Conservation (phyloP, 768 basidiomycete species). For the Crepidotus variabilis region DNA sequence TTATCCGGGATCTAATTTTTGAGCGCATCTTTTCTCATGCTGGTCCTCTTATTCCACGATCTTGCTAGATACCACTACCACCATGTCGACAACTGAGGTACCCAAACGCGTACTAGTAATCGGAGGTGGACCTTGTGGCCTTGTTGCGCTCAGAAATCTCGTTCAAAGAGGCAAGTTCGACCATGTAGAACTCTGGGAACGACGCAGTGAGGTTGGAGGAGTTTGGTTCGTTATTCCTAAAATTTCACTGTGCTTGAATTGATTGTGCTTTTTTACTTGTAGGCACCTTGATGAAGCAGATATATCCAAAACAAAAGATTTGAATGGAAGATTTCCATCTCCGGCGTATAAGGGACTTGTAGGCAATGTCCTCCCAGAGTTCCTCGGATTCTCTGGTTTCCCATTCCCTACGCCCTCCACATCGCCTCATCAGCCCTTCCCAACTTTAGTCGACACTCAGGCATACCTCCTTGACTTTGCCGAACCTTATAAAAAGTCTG, state of each 20-base stretch:
- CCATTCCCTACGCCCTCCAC: constrained; percentile 31
- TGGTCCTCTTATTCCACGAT: no score
- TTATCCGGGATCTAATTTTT: no score
- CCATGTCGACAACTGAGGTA: background rate
- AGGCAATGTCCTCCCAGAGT: constrained; percentile 48
- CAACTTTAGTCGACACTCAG: constrained; percentile 34
- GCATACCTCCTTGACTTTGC: constrained; percentile 34
- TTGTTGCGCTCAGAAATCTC: constrained; percentile 47
- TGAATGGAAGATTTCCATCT: constrained; percentile 37
- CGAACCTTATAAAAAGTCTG: constrained; percentile 23
- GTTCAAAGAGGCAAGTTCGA: constrained; percentile 36
- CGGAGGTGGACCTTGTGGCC: constrained; percentile 44
- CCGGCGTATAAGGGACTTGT: constrained; percentile 46
- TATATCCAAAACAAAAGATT: background rate
- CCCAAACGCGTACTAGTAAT: constrained; percentile 38
- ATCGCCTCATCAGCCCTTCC: constrained; percentile 33
- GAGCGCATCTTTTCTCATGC: no score
- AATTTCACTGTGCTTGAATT: background rate
- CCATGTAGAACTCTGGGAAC: constrained; percentile 41
- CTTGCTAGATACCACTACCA: no score
- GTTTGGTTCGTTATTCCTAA: constrained; percentile 34
- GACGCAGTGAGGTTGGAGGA: constrained; percentile 46
- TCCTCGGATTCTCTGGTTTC: constrained; percentile 31
- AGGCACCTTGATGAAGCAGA: constrained; percentile 30
- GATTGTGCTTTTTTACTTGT: background rate